A percentile compares a stretch with the other conserved stretches of the same genome.
phyloP scores from a whole-genome alignment of 257 asterid genomes.

The Dorcoceras hygrometricum region DNA sequence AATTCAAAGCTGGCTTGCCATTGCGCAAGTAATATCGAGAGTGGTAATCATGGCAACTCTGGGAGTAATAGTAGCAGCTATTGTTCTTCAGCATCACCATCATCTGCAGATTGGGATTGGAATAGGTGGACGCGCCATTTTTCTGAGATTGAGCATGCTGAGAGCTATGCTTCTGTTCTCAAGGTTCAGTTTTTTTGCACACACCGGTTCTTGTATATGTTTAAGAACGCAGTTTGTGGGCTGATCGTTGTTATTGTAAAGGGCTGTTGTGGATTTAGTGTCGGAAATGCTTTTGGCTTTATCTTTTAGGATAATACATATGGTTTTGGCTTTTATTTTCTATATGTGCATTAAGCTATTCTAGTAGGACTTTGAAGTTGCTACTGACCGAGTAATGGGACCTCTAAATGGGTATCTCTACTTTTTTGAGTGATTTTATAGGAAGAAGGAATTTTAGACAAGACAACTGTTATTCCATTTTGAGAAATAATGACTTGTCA shows the following conservation, averaged over 20 bases:
- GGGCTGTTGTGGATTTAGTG: constrained; percentile 12
- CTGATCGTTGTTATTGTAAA: not conserved
- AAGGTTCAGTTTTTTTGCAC: constrained; percentile 44
- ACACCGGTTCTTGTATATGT: constrained; percentile 9
- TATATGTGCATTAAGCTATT: not conserved
- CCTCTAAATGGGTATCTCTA: not conserved
- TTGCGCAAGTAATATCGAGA: constrained; percentile 34
- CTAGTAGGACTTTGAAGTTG: not conserved
- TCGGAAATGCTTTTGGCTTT: not conserved
- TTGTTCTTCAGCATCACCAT: constrained; percentile 29
- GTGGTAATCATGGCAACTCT: constrained; percentile 22
- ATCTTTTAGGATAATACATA: not conserved
- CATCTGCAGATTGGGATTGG: constrained; percentile 81
- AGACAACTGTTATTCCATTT: not conserved
- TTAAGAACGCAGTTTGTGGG: constrained; percentile 4
- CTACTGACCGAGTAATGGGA: not conserved
- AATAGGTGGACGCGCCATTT: constrained; percentile 81
- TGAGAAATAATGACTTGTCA: constrained; percentile 15
- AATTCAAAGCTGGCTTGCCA: constrained; percentile 45
- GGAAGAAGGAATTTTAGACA: constrained; percentile 11
- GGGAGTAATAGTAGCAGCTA: constrained; percentile 22
- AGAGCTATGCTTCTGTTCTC: constrained; percentile 68
- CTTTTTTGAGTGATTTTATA: constrained; percentile 2
- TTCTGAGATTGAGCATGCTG: constrained; percentile 84
- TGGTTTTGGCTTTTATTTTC: not conserved